Conservation (phyloP, 129 eudicot genomes). For the Oenanthe sinensis region DNA sequence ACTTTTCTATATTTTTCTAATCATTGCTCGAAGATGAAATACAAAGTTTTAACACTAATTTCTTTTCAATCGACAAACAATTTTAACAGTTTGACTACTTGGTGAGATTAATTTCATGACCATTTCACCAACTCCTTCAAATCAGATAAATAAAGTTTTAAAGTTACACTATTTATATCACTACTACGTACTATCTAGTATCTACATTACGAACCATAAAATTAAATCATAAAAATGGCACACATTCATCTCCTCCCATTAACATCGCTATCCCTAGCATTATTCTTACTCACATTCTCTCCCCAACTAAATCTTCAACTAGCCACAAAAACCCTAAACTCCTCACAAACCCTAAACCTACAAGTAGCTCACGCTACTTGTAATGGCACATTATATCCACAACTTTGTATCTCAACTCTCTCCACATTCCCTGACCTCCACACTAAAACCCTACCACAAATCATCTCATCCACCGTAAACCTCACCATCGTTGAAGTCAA, state of each 20-base stretch:
- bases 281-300: conserved; percentile 22
- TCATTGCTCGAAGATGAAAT: no score
- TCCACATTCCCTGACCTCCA: conserved; percentile 47
- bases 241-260: conserved; percentile 19
- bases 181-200: no score
- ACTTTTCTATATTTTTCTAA: no score
- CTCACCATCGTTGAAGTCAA: conserved; percentile 47
- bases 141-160: no score
- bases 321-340: neutral
- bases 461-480: conserved; percentile 46
- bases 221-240: no score
- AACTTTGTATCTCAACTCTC: conserved; percentile 67
- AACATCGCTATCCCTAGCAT: conserved; percentile 15
- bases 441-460: conserved; percentile 35
- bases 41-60: no score
- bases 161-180: no score
- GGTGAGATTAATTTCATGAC: no score
- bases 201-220: no score
- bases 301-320: conserved; percentile 9
- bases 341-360: conserved; percentile 18
- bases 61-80: no score
- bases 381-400: conserved; percentile 51
- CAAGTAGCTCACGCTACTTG: conserved; percentile 42
- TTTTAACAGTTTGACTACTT: no score
- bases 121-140: no score